Evolutionary conservation across 1,139 yeast genomes (phyloP).

Genomic region (Wickerhamomyces sp.): DNA sequence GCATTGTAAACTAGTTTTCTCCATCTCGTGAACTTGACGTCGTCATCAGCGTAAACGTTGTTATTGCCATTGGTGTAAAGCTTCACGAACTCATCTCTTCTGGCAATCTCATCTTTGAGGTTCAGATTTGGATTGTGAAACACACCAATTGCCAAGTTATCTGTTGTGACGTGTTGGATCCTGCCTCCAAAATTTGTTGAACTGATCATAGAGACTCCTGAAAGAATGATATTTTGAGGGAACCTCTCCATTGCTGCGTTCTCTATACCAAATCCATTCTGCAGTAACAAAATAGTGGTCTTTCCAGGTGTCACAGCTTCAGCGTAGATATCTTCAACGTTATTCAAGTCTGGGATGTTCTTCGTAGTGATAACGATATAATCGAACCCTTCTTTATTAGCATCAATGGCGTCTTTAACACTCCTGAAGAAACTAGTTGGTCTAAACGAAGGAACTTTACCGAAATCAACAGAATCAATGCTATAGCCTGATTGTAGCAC

Average conservation of each 20-base stretch:
- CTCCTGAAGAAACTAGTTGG: conserved; percentile 38
- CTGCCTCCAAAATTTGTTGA: conserved; percentile 52
- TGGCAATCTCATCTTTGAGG: conserved; percentile 28
- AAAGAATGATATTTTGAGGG: conserved; percentile 54
- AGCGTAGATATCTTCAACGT: conserved; percentile 52
- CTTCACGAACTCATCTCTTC: conserved; percentile 39
- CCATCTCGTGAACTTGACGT: conserved; percentile 61
- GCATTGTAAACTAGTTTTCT: conserved; percentile 67
- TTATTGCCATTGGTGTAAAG: conserved; percentile 46
- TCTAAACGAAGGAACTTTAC: conserved; percentile 45
- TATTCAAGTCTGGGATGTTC: conserved; percentile 63
- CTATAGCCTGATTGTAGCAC: conserved; percentile 50
- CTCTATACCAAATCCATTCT: conserved; percentile 76
- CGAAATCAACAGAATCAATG: conserved; percentile 59
- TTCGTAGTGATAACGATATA: conserved; percentile 66
- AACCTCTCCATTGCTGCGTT: conserved; percentile 48
- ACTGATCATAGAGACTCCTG: conserved; percentile 68
- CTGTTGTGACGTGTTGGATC: conserved; percentile 47
- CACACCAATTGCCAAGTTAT: conserved; percentile 50
- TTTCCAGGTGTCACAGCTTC: conserved; percentile 44
- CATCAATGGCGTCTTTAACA: conserved; percentile 39
- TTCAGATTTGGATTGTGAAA: conserved; percentile 32
- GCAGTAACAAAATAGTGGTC: conserved; percentile 58
- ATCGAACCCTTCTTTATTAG: conserved; percentile 48
- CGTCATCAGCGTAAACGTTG: conserved; percentile 37